Conservation (phyloP, 2,329 filamentous ascomycete genomes). For the Tolypocladium endophyticum region DNA sequence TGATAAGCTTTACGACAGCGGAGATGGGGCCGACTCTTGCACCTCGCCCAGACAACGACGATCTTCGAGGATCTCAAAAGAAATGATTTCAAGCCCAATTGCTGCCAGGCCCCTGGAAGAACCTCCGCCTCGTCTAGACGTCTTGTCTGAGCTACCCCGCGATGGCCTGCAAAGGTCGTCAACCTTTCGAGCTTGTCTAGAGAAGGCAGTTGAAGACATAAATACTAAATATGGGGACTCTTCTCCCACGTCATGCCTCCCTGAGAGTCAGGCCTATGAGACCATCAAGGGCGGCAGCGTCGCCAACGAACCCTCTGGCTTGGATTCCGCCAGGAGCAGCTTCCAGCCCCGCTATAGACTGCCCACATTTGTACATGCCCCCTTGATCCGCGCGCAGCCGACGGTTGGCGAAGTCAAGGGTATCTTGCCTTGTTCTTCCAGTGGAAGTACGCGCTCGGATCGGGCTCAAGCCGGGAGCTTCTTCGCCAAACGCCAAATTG, state of each 20-base stretch:
- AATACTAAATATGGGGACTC: slow-evolving; percentile 14
- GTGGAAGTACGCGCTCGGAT: background rate
- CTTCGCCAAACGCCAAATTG: slow-evolving; percentile 5
- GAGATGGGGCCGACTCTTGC: background rate
- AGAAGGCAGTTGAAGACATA: slow-evolving; percentile 19
- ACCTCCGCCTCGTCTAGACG: slow-evolving; percentile 16
- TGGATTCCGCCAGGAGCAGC: slow-evolving; percentile 2
- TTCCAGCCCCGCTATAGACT: slow-evolving; percentile 8
- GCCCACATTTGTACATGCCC: slow-evolving; percentile 6
- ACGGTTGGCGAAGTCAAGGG: slow-evolving; percentile 5
- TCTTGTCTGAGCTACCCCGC: slow-evolving; percentile 14
- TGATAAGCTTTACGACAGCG: slow-evolving; percentile 9
- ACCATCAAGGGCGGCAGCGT: background rate
- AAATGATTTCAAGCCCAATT: background rate
- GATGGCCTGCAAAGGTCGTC: slow-evolving; percentile 14
- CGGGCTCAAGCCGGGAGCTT: background rate
- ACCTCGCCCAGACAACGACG: background rate
- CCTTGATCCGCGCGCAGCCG: slow-evolving; percentile 2
- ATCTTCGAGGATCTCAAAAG: background rate
- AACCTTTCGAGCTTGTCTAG: slow-evolving; percentile 17
- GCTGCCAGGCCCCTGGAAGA: background rate
- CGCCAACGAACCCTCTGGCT: background rate
- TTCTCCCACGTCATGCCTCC: slow-evolving; percentile 3
- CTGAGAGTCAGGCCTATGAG: background rate
- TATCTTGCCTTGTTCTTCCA: background rate